phyloP scores from a whole-genome alignment of 2,329 filamentous ascomycete genomes.

The Aspergillus oerlinghausenensis region DNA sequence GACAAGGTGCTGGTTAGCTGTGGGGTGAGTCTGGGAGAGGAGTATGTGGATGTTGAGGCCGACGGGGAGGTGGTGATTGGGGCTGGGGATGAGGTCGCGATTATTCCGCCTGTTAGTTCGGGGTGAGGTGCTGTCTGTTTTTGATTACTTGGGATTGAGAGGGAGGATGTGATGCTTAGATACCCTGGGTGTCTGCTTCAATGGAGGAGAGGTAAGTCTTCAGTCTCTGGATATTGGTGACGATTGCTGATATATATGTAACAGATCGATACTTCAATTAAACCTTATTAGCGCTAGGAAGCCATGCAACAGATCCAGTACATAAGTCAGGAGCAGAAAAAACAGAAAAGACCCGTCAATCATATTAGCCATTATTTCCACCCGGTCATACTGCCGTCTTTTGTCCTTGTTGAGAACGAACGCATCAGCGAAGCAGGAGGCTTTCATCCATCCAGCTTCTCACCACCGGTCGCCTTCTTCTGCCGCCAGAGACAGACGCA shows the following conservation, averaged over 20 bases:
- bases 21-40: conserved; percentile 39
- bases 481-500: conserved; percentile 60
- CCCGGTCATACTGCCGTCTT: neutral
- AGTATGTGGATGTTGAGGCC: conserved; percentile 39
- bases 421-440: too few species aligned
- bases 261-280: neutral
- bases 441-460: conserved; percentile 14
- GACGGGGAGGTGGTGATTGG: conserved; percentile 26
- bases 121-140: conserved; percentile 23
- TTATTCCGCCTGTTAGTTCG: conserved; percentile 47
- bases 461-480: conserved; percentile 40
- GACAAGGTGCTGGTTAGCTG: conserved; percentile 37
- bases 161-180: neutral
- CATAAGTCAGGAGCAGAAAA: neutral
- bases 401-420: neutral
- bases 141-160: neutral
- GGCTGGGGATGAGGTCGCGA: conserved; percentile 40
- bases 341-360: neutral
- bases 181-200: neutral
- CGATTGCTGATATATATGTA: neutral
- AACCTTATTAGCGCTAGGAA: neutral
- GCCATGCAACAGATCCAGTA: neutral
- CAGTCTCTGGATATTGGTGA: neutral
- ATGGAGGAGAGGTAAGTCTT: neutral
- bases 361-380: neutral